Percentiles rank a stretch among this genome's conserved stretches.
These are phyloP conservation scores for Cinnamomum micranthum DNA, from an alignment of 164 flowering plant species.

Conservation along the genomic window DNA sequence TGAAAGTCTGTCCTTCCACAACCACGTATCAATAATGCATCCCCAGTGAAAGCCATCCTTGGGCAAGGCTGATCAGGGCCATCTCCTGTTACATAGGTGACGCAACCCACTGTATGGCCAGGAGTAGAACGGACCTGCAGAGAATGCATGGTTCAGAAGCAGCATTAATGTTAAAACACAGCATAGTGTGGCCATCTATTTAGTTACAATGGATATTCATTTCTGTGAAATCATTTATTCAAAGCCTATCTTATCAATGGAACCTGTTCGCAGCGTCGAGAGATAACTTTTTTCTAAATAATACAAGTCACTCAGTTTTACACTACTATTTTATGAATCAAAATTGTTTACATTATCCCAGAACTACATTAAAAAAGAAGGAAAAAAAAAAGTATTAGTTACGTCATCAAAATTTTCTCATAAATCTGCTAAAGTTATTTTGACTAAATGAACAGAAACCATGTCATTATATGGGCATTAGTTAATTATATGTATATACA, in stretches of 20 bases:
- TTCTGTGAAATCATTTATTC: neutral
- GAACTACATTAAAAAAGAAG: no score
- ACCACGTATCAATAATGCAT: constrained; percentile 82
- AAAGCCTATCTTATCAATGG: neutral
- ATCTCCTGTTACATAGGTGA: constrained; percentile 94
- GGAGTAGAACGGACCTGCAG: constrained; percentile 91
- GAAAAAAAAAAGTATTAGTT: no score
- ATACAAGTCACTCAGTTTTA: no score
- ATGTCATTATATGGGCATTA: no score
- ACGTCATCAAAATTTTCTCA: neutral
- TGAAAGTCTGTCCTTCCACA: constrained; percentile 98
- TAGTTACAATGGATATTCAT: neutral
- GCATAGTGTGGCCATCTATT: neutral
- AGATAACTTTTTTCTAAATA: no score
- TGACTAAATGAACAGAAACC: no score
- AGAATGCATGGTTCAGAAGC: neutral
- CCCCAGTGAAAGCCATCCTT: constrained; percentile 98
- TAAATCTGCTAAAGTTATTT: neutral
- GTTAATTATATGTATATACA: no score
- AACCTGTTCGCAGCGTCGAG: no score
- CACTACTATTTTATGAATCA: no score
- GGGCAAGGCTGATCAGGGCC: constrained; percentile 80
- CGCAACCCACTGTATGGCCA: constrained; percentile 92
- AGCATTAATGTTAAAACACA: neutral
- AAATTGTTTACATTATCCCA: no score